Conservation (phyloP, 129 eudicot species). For the Cynara cardunculus region DNA sequence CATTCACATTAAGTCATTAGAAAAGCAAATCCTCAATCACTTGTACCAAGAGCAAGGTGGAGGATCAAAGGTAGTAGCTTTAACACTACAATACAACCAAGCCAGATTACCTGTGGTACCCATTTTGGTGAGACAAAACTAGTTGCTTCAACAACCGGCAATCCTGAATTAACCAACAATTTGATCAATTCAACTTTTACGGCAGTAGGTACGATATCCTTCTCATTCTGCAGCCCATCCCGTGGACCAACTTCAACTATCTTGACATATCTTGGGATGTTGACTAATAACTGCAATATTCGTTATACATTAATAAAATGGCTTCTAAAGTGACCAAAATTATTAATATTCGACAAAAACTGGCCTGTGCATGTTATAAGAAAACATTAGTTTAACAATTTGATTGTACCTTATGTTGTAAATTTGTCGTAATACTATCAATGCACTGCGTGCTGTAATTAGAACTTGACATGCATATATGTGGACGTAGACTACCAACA, state of each 20-base stretch:
- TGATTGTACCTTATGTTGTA: conserved; percentile 41
- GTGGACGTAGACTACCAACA: conserved; percentile 13
- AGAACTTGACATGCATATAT: conserved; percentile 16
- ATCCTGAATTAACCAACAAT: conserved; percentile 76
- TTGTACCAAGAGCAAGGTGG: no score
- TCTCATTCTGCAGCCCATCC: conserved; percentile 90
- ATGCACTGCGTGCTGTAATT: conserved; percentile 27
- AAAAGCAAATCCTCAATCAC: no score
- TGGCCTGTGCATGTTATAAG: neutral
- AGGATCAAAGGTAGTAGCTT: no score
- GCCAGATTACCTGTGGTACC: conserved; percentile 78
- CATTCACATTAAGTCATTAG: no score
- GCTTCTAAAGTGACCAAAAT: neutral
- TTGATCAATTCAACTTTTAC: conserved; percentile 80
- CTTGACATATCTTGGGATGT: conserved; percentile 61
- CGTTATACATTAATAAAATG: neutral
- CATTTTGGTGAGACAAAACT: conserved; percentile 96
- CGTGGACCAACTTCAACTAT: conserved; percentile 96
- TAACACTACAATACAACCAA: neutral
- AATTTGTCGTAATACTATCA: conserved; percentile 2
- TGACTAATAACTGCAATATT: conserved; percentile 47
- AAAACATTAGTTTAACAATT: neutral
- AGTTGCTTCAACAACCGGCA: conserved; percentile 88
- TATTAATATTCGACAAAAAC: no score
- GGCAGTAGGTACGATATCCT: conserved; percentile 66